Conservation (phyloP, 805 yeast species). For the Wickerhamomyces ciferrii region DNA sequence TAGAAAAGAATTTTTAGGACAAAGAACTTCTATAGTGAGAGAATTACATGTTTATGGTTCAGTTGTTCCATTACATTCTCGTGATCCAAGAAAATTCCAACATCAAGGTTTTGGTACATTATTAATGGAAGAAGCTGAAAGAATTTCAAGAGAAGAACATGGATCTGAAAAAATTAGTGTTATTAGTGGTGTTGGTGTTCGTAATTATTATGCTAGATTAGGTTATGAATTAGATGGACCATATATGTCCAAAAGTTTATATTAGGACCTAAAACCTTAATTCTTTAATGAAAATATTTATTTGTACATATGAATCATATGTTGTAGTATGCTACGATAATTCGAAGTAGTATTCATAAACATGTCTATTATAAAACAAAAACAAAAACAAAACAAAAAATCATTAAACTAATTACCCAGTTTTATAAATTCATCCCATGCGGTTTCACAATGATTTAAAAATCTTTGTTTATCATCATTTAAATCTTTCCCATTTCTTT, state of each 20-base stretch:
- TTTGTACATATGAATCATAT: too few species aligned
- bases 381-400: too few species aligned
- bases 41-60: constrained; percentile 97
- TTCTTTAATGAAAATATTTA: too few species aligned
- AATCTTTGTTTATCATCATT: constrained; percentile 22
- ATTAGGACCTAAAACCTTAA: too few species aligned
- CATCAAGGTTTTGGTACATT: constrained; percentile 98
- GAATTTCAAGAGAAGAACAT: constrained; percentile 93
- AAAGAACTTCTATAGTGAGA: constrained; percentile 91
- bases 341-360: too few species aligned
- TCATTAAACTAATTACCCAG: background rate
- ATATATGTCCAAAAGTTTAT: constrained; percentile 75
- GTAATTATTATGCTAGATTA: constrained; percentile 88
- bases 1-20: constrained; percentile 78
- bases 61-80: constrained; percentile 91
- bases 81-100: constrained; percentile 97
- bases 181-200: constrained; percentile 95
- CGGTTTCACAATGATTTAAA: constrained; percentile 27
- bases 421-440: constrained; percentile 22
- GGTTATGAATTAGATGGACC: constrained; percentile 96
- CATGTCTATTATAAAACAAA: background rate
- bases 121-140: constrained; percentile 96
- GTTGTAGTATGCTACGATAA: too few species aligned
- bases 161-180: constrained; percentile 89
- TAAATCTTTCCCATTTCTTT: constrained; percentile 6